A percentile compares a stretch with the other conserved stretches of the same genome.
Conservation (phyloP, 2,329 filamentous ascomycete genomes). For the Penicillium brasilianum region DNA sequence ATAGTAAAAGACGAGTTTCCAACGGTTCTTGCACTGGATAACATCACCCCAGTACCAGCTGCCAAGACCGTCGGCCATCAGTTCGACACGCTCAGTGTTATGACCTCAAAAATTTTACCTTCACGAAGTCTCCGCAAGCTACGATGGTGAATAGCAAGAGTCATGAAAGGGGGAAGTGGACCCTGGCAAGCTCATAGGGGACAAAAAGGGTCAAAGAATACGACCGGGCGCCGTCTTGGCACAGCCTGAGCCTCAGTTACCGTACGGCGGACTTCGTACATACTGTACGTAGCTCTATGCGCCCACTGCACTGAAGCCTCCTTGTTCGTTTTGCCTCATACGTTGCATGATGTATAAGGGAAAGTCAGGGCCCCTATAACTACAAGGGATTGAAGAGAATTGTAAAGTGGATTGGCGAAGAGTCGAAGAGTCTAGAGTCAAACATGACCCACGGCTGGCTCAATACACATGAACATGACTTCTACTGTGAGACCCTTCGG, state of each 20-base stretch:
- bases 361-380: background rate
- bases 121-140: background rate
- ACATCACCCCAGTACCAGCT: background rate
- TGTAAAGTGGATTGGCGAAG: background rate
- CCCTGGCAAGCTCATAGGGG: background rate
- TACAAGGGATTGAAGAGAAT: background rate
- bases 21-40: background rate
- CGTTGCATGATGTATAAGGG: background rate
- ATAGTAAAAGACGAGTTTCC: background rate
- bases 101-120: background rate
- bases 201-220: background rate
- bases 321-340: background rate
- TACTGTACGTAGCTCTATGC: too few species aligned
- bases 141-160: background rate
- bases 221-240: conserved; percentile 7
- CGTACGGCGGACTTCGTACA: background rate
- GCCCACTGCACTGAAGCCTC: background rate
- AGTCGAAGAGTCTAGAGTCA: background rate
- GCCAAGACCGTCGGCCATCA: background rate
- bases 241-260: conserved; percentile 4
- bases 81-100: background rate
- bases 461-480: too few species aligned
- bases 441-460: background rate
- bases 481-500: too few species aligned
- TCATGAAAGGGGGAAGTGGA: conserved; percentile 7